Percentiles rank a stretch among this genome's conserved stretches.
phyloP scores from a whole-genome alignment of 108 stramenopile genomes.

The Nannochloropsis gaditana region DNA sequence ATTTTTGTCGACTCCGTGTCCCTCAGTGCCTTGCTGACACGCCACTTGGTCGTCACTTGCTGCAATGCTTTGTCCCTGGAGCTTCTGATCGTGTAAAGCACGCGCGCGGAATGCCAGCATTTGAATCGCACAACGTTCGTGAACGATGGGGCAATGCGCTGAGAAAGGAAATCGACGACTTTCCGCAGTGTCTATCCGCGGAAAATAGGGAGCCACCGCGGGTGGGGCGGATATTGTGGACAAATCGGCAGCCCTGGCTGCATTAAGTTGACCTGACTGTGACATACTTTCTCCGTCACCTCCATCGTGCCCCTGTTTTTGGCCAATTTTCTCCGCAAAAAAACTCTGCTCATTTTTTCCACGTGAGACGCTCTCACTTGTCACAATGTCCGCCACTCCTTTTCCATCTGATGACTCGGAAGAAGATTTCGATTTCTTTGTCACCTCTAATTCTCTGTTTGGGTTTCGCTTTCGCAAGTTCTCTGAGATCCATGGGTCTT shows the following conservation, averaged over 20 bases:
- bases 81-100: neutral
- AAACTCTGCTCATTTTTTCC: neutral
- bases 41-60: no score
- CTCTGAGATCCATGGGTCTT: no score
- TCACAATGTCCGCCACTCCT: constrained; percentile 22
- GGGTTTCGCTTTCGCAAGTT: neutral
- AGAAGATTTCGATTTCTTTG: neutral
- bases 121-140: constrained; percentile 23
- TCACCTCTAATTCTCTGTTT: neutral
- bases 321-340: neutral
- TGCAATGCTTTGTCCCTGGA: neutral
- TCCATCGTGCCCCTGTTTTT: neutral
- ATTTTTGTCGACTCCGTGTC: neutral
- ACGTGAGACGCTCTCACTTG: neutral
- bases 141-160: neutral
- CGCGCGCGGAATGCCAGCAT: constrained; percentile 32
- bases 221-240: neutral
- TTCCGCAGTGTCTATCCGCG: neutral
- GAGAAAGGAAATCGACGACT: neutral
- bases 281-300: neutral
- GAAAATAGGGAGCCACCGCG: neutral
- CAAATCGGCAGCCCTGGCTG: neutral
- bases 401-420: neutral
- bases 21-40: neutral
- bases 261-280: neutral